Percentiles rank a stretch among this genome's conserved stretches.
Evolutionary conservation across 1,284 basidiomycete genomes (phyloP).

Genomic region (Xanthoconium separans): DNA sequence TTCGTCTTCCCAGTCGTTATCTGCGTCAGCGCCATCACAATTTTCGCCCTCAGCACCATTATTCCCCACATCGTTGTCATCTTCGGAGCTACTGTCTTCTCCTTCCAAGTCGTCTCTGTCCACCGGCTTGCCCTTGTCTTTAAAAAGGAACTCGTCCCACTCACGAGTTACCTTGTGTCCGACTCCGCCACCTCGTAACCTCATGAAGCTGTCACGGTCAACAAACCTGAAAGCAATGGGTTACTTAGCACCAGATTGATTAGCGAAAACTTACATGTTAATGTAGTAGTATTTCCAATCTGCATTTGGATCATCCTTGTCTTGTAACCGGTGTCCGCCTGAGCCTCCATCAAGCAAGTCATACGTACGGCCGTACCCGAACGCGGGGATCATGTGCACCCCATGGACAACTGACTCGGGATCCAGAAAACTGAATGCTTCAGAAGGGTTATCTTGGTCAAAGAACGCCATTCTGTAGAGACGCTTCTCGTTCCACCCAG

Average conservation of each 20-base stretch:
- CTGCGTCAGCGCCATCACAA: too few relatives aligned
- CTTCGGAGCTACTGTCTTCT: too few relatives aligned
- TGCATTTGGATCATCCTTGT: neutral
- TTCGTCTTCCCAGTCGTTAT: too few relatives aligned
- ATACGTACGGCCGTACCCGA: neutral
- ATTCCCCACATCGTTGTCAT: too few relatives aligned
- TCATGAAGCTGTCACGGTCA: conserved; percentile 5
- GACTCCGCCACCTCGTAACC: neutral
- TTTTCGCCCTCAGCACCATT: too few relatives aligned
- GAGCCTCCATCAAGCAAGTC: neutral
- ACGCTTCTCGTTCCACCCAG: conserved; percentile 13
- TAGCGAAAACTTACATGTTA: neutral
- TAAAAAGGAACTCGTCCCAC: neutral
- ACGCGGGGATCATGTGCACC: neutral
- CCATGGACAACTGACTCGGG: neutral
- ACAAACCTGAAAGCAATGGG: neutral
- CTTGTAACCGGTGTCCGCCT: neutral
- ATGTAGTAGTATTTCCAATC: conserved; percentile 2
- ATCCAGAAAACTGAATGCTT: neutral
- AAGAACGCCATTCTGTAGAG: conserved; percentile 9
- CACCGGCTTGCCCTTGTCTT: neutral
- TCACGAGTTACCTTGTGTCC: conserved; percentile 3
- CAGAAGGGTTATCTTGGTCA: neutral
- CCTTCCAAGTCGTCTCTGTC: neutral
- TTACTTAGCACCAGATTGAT: neutral